Conservation (phyloP, 768 basidiomycete species). For the Naganishia randhawae region DNA sequence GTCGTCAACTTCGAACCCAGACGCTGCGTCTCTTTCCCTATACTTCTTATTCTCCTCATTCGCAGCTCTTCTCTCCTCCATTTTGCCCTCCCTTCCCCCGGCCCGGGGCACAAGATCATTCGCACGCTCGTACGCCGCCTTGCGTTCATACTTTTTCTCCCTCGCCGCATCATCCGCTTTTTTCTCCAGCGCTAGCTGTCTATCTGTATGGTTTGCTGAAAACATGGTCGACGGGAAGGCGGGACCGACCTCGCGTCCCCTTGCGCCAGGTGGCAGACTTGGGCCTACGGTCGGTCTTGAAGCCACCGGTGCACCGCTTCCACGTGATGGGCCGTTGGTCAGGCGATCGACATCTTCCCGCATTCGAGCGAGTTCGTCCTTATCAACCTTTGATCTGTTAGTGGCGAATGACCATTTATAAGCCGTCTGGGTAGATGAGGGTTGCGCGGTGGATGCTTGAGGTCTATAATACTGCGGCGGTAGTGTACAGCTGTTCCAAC, state of each 20-base stretch:
- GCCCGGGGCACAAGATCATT: constrained; percentile 78
- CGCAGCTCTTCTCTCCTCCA: constrained; percentile 77
- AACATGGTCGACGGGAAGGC: constrained; percentile 31
- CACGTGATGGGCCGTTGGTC: constrained; percentile 48
- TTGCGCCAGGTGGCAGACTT: constrained; percentile 40
- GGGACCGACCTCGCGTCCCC: constrained; percentile 26
- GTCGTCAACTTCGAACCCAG: constrained; percentile 73
- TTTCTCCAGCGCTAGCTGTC: constrained; percentile 65
- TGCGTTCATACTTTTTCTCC: constrained; percentile 66
- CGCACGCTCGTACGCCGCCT: constrained; percentile 64
- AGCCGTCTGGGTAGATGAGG: constrained; percentile 67
- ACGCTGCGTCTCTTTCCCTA: constrained; percentile 61
- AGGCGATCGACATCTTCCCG: constrained; percentile 60
- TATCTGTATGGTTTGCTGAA: constrained; percentile 45
- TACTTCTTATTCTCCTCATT: constrained; percentile 69
- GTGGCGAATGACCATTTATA: constrained; percentile 86
- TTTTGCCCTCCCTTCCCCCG: constrained; percentile 74
- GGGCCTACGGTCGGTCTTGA: constrained; percentile 37
- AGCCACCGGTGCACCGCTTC: constrained; percentile 28
- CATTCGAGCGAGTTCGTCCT: constrained; percentile 59
- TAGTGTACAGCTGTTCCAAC: constrained; percentile 52
- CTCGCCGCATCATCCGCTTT: constrained; percentile 57
- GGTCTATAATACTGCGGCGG: constrained; percentile 35
- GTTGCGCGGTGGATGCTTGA: constrained; percentile 53
- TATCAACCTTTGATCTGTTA: constrained; percentile 62